These are phyloP conservation scores for Trichoderma endophyticum DNA, from an alignment of 2,329 filamentous ascomycete genomes.

Conservation along the genomic window DNA sequence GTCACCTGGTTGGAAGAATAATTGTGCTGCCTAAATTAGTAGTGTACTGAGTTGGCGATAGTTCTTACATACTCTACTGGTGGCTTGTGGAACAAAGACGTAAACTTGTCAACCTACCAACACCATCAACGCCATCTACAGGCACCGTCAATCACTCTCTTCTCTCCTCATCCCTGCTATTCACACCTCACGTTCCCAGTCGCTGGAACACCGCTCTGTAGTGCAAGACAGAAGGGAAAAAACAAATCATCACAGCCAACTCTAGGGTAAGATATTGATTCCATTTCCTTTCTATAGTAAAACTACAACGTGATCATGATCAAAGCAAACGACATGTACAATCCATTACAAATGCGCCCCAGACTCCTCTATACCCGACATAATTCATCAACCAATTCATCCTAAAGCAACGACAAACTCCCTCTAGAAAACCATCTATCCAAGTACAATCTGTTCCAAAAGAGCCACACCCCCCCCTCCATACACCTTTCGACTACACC, in stretches of 20 bases:
- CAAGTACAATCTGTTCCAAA: neutral
- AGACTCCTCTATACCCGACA: neutral
- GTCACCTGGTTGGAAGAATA: neutral
- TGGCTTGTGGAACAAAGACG: neutral
- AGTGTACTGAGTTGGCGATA: neutral
- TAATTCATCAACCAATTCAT: neutral
- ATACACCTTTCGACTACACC: slow-evolving; percentile 19
- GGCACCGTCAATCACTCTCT: neutral
- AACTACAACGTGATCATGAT: neutral
- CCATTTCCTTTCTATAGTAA: neutral
- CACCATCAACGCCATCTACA: neutral
- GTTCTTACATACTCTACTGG: neutral
- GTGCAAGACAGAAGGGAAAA: neutral
- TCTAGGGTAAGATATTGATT: neutral
- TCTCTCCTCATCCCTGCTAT: neutral
- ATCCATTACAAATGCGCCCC: neutral
- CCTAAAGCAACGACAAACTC: neutral
- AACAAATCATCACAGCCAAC: neutral
- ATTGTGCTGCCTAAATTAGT: neutral
- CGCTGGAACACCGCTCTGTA: neutral
- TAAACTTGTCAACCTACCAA: neutral
- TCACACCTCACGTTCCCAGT: neutral
- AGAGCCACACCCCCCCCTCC: neutral
- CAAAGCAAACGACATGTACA: neutral
- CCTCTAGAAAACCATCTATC: neutral